These are phyloP conservation scores for Fusarium fujikuroi DNA, from an alignment of 2,329 filamentous ascomycete genomes.

Conservation along the genomic window DNA sequence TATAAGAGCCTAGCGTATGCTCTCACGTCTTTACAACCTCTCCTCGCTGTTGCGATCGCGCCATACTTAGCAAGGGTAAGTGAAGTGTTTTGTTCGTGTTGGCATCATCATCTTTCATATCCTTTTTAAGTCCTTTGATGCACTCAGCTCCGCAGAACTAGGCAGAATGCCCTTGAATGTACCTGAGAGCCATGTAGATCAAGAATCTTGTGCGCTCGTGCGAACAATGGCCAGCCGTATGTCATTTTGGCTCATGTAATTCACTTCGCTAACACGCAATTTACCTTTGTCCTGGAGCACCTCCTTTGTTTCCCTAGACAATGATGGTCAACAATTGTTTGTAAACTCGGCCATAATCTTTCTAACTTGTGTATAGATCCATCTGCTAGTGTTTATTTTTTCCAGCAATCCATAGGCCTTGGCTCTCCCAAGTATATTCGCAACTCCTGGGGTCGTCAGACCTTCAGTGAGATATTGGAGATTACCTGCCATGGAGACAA, in stretches of 20 bases:
- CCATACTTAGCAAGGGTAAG: slow-evolving; percentile 33
- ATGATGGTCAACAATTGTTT: background rate
- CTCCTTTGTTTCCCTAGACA: background rate
- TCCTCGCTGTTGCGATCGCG: slow-evolving; percentile 24
- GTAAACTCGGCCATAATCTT: background rate
- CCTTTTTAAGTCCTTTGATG: slow-evolving; percentile 7
- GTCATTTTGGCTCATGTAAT: slow-evolving; percentile 2
- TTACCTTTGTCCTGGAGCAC: background rate
- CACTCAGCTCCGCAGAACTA: background rate
- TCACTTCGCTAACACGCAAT: slow-evolving; percentile 1
- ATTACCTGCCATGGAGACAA: slow-evolving; percentile 18
- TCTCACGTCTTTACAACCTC: background rate
- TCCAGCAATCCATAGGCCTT: background rate
- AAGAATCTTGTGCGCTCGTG: background rate
- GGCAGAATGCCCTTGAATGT: background rate
- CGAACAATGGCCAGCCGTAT: slow-evolving; percentile 1
- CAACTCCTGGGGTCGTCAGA: slow-evolving; percentile 33
- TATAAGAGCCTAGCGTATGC: background rate
- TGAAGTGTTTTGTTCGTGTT: slow-evolving; percentile 17
- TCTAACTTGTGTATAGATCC: slow-evolving; percentile 15
- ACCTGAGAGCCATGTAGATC: background rate
- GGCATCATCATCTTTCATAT: background rate
- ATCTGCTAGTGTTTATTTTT: background rate
- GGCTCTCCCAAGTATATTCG: slow-evolving; percentile 6
- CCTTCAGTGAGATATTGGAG: slow-evolving; percentile 25